Evolutionary conservation across 208 protist species (phyloP), one percentile per base, ranked within the genome.

Genomic region (Acanthamoeba culbertsoni): DNA sequence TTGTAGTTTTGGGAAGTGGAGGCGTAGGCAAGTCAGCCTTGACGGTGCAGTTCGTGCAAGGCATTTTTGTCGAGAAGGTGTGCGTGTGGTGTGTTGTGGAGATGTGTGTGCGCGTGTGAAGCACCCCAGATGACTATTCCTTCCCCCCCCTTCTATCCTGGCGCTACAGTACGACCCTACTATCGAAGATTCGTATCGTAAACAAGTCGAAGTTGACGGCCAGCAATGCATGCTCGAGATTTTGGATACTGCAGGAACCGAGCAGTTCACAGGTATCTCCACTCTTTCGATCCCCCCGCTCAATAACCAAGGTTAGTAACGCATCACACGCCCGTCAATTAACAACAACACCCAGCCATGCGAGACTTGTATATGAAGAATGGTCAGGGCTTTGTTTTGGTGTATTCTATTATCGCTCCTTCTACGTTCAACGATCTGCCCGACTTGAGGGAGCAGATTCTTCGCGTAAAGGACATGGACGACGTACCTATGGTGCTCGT

Each of bases 101-200:
- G n/a, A n/a, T n/a, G 65, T 31, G 23, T 75, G 16, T 37, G 18
- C 35, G 18, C 65, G 14, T 75, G 12, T n/a, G 12, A 12, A 12
- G 12, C 65, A 33, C 28, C 51, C 7, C 20, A 82, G 46, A 10
- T 82, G 35, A 12, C 46, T 53, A 43, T 82, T 82, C 12, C 71
- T 31, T 10, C 37, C 48, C 33, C 77, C 46, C 51, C 37, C 5
- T 55, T 33, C 37, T 55, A 16, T 8, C 4, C n/a, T 82, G 10
- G 23, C 35, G 1, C 1, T n/a, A 35, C 16, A 92, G 37, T 97
- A 98, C 89, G 97, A 98, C 89, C 97, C 97, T 46, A 98, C 97
- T 14, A 97, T 98, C 73, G 97, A 97, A 59, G 97, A 98, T 91
- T 95, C 94, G 10, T 98, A 98, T 86, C 86, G 95, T 18, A 97